Conservation (phyloP, 2,329 filamentous ascomycete species). For the Lecanoromycetidae sp. region DNA sequence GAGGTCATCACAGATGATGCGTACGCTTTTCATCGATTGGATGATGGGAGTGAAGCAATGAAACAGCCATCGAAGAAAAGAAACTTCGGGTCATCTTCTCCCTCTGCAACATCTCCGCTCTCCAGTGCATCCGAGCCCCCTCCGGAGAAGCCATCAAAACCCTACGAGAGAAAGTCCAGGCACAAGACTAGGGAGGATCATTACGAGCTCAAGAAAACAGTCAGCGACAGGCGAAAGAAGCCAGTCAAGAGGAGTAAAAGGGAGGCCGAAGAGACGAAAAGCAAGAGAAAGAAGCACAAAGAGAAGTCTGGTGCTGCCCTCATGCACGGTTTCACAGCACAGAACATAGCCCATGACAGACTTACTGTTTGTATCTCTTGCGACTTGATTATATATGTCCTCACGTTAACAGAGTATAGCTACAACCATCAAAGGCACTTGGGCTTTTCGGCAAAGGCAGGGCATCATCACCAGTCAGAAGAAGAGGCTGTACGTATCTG, state of each 20-base stretch:
- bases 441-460: slow-evolving; percentile 40
- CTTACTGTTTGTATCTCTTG: slow-evolving; percentile 31
- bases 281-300: slow-evolving; percentile 26
- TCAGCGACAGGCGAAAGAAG: slow-evolving; percentile 20
- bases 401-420: slow-evolving; percentile 22
- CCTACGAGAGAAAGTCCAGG: slow-evolving; percentile 33
- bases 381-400: not conserved
- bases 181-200: slow-evolving; percentile 36
- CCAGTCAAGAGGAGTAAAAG: not conserved
- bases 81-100: not conserved
- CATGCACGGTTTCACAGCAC: slow-evolving; percentile 29
- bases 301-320: slow-evolving; percentile 27
- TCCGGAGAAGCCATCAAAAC: not conserved
- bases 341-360: slow-evolving; percentile 25
- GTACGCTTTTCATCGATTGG: not conserved
- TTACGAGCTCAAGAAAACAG: slow-evolving; percentile 30
- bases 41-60: not conserved
- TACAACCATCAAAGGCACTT: slow-evolving; percentile 30
- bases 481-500: slow-evolving; percentile 30
- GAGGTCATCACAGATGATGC: not conserved
- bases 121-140: not conserved
- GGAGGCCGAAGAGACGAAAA: slow-evolving; percentile 15
- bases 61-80: not conserved
- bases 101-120: not conserved
- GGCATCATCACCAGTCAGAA: slow-evolving; percentile 33